Base-by-base conservation (phyloP, 495 filamentous ascomycete species). In the Aspergillus cristatus region DNA sequence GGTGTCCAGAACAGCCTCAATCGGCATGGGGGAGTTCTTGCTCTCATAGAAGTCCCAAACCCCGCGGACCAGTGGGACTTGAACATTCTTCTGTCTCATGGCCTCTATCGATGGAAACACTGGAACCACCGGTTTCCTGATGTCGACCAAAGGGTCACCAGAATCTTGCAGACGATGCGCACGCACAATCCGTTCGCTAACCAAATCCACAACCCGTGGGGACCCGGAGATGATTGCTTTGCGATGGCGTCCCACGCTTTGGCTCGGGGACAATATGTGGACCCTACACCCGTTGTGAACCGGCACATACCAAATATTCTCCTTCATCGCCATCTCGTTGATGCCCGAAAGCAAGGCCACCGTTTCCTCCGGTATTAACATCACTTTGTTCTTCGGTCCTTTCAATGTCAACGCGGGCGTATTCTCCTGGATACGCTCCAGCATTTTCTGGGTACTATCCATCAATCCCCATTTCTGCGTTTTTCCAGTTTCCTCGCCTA, bases 201-300 rank as follows among this genome's bases (percentile, higher is more conserved):
- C 59, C 14, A 60, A 11, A 34, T 58, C 58, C 35, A 57, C 38
- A 1, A 50, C 57, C 33, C 48, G 48, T 12, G 53, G 49, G 0
- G 62, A 57, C 7, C 61, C 66, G 15, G 55, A 48, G 26, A 70
- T 22, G 29, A 67, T 41, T 11, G 62, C 58, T 41, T 53, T 60
- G 18, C 66, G 62, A 33, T 47, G 34, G 0, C 45, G 15, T 12
- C 64, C 62, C 20, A 60, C 51, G 34, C 56, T 61, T 32, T 68
- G 51, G 0, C 22, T 13, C 12, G 53, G 28, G 28, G 46, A 43
- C 15, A 63, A 20, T 2, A 65, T 51, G 25, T 60, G 66, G 18
- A 70, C 56, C 18, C 52, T 51, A 34, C 66, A 68, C 18, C 64
- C 66, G 39, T 67, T 54, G 10, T 48, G 56, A 12, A 67, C 30